These are phyloP conservation scores for Populus ilicifolia DNA, from an alignment of 345 rosid genomes.

Conservation along the genomic window DNA sequence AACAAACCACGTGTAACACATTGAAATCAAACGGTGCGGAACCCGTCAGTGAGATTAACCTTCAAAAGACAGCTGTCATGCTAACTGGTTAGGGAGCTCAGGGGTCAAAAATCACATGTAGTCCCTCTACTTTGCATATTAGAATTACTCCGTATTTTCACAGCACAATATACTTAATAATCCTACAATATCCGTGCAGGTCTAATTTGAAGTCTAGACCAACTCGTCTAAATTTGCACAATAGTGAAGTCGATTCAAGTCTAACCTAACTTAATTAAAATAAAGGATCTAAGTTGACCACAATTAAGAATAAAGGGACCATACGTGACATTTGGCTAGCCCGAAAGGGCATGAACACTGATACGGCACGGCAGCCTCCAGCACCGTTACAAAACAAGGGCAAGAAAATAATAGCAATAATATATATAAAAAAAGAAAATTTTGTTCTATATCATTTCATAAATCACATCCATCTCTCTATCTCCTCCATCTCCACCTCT, in stretches of 20 bases:
- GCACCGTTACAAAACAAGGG: not conserved
- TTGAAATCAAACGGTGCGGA: not conserved
- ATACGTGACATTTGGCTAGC: too few relatives aligned
- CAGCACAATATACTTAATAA: too few relatives aligned
- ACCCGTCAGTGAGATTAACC: not conserved
- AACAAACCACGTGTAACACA: not conserved
- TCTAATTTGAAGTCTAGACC: too few relatives aligned
- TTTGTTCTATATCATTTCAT: not conserved
- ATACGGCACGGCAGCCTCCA: too few relatives aligned
- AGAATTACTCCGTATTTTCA: not conserved
- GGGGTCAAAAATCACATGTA: not conserved
- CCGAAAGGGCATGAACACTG: not conserved
- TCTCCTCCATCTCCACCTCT: not conserved
- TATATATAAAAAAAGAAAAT: not conserved
- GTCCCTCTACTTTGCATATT: not conserved
- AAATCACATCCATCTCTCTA: constrained; percentile 6
- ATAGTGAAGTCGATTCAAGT: not conserved
- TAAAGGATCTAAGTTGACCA: not conserved
- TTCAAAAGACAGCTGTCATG: not conserved
- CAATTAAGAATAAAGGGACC: not conserved
- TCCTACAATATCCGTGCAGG: too few relatives aligned
- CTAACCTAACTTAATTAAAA: not conserved
- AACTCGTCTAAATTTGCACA: not conserved
- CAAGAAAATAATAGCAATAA: not conserved
- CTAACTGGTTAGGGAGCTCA: not conserved